A percentile compares a stretch with the other conserved stretches of the same genome.
Conservation (phyloP, 495 filamentous ascomycete species). For the Gamarada debralockiae region DNA sequence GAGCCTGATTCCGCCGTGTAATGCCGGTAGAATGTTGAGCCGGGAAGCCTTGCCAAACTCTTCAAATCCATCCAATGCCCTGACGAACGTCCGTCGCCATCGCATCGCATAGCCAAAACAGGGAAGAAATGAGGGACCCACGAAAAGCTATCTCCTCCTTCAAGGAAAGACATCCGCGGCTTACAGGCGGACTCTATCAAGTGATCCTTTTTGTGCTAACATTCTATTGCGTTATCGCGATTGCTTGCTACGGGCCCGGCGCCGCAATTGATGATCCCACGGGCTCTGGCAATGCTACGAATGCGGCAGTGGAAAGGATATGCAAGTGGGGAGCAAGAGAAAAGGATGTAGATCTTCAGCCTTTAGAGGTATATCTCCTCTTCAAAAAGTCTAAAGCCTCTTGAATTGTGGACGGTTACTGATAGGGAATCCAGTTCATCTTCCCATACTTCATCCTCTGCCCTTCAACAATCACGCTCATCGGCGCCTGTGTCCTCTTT, state of each 20-base stretch:
- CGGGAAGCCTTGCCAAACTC: too few relatives aligned
- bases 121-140: background rate
- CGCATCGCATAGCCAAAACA: too few relatives aligned
- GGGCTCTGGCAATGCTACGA: background rate
- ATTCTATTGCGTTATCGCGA: background rate
- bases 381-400: background rate
- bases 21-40: too few relatives aligned
- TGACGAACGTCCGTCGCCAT: too few relatives aligned
- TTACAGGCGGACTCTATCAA: background rate
- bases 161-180: background rate
- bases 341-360: background rate
- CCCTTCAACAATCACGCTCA: background rate
- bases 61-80: too few relatives aligned
- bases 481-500: background rate
- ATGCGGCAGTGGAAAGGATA: background rate
- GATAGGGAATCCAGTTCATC: background rate
- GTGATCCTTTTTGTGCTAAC: background rate
- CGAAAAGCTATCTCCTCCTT: background rate
- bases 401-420: background rate
- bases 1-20: too few relatives aligned
- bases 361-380: background rate
- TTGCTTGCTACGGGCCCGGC: background rate
- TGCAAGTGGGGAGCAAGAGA: background rate
- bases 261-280: background rate
- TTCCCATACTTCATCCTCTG: background rate